These are phyloP conservation scores for Marasmius tenuissimus DNA, from an alignment of 1,284 basidiomycete genomes.

Conservation along the genomic window DNA sequence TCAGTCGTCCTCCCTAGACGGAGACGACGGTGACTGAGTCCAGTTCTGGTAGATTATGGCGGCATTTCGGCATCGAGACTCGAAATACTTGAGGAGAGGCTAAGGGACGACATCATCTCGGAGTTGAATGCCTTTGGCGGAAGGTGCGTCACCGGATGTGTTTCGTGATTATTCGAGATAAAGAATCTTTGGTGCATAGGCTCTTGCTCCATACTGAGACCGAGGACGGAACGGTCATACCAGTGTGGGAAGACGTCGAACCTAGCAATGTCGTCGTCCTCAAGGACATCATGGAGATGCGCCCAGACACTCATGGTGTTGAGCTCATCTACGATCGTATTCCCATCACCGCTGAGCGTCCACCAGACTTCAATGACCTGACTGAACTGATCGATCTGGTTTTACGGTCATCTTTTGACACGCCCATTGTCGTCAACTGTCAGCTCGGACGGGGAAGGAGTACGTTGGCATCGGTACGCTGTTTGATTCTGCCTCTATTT, in stretches of 20 bases:
- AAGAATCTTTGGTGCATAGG: conserved; percentile 32
- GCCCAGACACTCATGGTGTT: conserved; percentile 46
- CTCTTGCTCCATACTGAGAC: conserved; percentile 91
- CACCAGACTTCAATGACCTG: conserved; percentile 71
- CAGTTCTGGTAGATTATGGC: conserved; percentile 71
- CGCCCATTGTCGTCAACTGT: conserved; percentile 93
- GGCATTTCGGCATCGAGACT: conserved; percentile 88
- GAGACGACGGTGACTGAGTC: background rate
- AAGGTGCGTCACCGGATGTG: conserved; percentile 40
- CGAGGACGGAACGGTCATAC: conserved; percentile 85
- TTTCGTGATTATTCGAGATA: conserved; percentile 1
- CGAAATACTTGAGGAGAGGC: conserved; percentile 88
- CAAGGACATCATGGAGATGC: conserved; percentile 85
- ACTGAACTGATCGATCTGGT: conserved; percentile 83
- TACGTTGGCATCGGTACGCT: conserved; percentile 81
- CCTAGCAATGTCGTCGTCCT: conserved; percentile 81
- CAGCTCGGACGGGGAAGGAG: conserved; percentile 96
- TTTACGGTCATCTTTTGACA: conserved; percentile 67
- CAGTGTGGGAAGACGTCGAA: conserved; percentile 92
- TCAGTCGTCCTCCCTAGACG: conserved; percentile 20
- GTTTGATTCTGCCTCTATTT: background rate
- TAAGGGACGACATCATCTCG: conserved; percentile 86
- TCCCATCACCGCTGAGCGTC: conserved; percentile 85
- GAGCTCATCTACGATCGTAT: conserved; percentile 83
- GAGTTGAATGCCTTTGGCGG: conserved; percentile 87